Percentiles rank a stretch among this genome's conserved stretches.
These are phyloP conservation scores for Daldinia grandis DNA, from an alignment of 495 filamentous ascomycete genomes.

Conservation along the genomic window DNA sequence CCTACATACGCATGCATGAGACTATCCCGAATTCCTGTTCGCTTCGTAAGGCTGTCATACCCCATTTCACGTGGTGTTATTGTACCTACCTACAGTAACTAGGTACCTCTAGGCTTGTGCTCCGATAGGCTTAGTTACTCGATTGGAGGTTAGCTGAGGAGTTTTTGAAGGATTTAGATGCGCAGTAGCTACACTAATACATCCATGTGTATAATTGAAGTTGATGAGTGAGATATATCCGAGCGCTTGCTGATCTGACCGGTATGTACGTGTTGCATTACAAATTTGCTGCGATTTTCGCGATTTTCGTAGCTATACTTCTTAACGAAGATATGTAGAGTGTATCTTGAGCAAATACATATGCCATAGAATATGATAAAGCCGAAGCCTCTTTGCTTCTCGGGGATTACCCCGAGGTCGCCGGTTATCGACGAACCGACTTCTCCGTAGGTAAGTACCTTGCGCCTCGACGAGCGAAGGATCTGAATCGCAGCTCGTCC, in stretches of 20 bases:
- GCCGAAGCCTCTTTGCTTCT: conserved; percentile 5
- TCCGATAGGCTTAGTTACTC: conserved; percentile 23
- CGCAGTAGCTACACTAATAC: conserved; percentile 16
- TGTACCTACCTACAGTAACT: conserved; percentile 25
- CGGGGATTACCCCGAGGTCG: conserved; percentile 3
- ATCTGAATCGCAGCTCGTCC: background rate
- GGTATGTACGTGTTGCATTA: conserved; percentile 14
- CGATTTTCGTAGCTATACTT: conserved; percentile 5
- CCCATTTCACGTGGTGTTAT: conserved; percentile 34
- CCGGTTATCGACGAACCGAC: conserved; percentile 3
- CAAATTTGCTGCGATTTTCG: conserved; percentile 4
- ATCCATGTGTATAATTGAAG: conserved; percentile 35
- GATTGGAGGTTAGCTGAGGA: background rate
- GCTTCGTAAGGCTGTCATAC: conserved; percentile 36
- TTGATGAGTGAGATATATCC: conserved; percentile 31
- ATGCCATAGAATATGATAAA: conserved; percentile 9
- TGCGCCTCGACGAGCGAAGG: conserved; percentile 4
- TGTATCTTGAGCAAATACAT: conserved; percentile 8
- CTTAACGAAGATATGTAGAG: conserved; percentile 12
- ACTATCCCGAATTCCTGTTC: conserved; percentile 12
- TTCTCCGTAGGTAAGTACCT: conserved; percentile 7
- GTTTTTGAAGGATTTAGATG: conserved; percentile 30
- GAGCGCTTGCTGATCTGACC: conserved; percentile 11
- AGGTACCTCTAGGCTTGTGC: conserved; percentile 14
- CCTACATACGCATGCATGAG: conserved; percentile 17